These are phyloP conservation scores for Litsea cubeba DNA, from an alignment of 164 flowering plant genomes.

Conservation along the genomic window DNA sequence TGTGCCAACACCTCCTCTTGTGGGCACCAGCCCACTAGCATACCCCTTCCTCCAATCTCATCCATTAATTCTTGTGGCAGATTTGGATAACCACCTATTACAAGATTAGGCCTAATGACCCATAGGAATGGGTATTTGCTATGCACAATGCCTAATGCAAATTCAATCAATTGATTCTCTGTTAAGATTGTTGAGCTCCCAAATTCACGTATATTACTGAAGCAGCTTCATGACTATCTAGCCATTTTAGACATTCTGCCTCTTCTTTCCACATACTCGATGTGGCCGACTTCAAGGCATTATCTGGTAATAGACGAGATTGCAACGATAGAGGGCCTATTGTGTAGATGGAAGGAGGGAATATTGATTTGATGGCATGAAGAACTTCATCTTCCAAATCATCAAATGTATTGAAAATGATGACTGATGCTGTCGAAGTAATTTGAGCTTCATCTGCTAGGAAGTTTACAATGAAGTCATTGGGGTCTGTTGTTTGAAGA, in stretches of 20 bases:
- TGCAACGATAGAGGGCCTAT: slow-evolving; percentile 26
- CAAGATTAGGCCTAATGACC: slow-evolving; percentile 43
- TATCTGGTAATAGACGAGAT: background rate
- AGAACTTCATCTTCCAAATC: slow-evolving; percentile 10
- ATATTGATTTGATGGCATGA: slow-evolving; percentile 3
- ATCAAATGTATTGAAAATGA: slow-evolving; percentile 8
- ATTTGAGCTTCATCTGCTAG: background rate
- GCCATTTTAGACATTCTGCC: slow-evolving; percentile 29
- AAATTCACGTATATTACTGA: slow-evolving; percentile 34
- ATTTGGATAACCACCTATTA: slow-evolving; percentile 22
- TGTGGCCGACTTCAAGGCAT: too few relatives aligned
- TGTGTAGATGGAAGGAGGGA: slow-evolving; percentile 2
- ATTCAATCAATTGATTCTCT: slow-evolving; percentile 21
- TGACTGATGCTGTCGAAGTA: slow-evolving; percentile 5
- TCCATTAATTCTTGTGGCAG: slow-evolving; percentile 7
- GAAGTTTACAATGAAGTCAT: slow-evolving; percentile 15
- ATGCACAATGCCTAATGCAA: slow-evolving; percentile 41
- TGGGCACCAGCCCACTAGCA: slow-evolving; percentile 23
- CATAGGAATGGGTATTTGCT: slow-evolving; percentile 34
- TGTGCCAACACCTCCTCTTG: slow-evolving; percentile 27
- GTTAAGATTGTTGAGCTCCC: slow-evolving; percentile 30
- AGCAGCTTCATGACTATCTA: slow-evolving; percentile 14
- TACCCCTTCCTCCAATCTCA: slow-evolving; percentile 3
- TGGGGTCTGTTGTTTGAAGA: slow-evolving; percentile 14
- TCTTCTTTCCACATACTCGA: slow-evolving; percentile 25